Base-by-base conservation (phyloP, 1,284 basidiomycete genomes). In the Malassezia yamatoensis region DNA sequence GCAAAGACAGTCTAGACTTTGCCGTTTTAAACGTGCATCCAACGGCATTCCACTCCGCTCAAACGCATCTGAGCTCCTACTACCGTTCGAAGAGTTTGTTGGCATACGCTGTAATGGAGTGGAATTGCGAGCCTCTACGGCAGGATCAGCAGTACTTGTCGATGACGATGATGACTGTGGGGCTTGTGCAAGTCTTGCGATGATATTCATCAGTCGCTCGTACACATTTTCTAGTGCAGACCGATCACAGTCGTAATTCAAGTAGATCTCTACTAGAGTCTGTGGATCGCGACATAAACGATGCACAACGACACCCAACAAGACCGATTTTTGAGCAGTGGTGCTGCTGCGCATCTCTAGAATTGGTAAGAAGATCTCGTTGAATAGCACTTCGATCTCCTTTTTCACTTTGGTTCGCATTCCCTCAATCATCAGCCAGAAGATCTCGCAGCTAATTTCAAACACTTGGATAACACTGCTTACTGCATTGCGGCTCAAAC, bases 381-480 rank as follows among this genome's bases (percentile, higher is more conserved):
- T 94, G 53, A 99, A 77, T 34, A 99, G 80, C 37, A 99, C 91
- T 76, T 96, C 94, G 61, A 98, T 96, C 78, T 99, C 96, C 86
- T 96, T 96, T 88, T 99, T 99, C 61, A 99, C 82, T 78, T 90
- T 94, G 32, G 89, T 90, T 33, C 94, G 83, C 84, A 99, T 86
- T 5, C 88, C 88, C 49, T 86, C 83, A 20, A 99, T 77, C 44
- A 96, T 87, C 64, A 88, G 83, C 90, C 93, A 98, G 76, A 98
- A 98, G 65, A 98, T 96, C 78, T 98, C 94, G 53, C 96, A 91
- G 68, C 88, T 89, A 50, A 93, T 84, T 75, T 99, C 96, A 75
- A 99, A 99, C 18, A 99, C 91, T 76, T 94, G 91, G 16, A 86
- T 86, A 18, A 98, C 88, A 8, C 90, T 85, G 72, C 88, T 91